Conservation (phyloP, 495 filamentous ascomycete species). For the Hypoxylon lenormandii region DNA sequence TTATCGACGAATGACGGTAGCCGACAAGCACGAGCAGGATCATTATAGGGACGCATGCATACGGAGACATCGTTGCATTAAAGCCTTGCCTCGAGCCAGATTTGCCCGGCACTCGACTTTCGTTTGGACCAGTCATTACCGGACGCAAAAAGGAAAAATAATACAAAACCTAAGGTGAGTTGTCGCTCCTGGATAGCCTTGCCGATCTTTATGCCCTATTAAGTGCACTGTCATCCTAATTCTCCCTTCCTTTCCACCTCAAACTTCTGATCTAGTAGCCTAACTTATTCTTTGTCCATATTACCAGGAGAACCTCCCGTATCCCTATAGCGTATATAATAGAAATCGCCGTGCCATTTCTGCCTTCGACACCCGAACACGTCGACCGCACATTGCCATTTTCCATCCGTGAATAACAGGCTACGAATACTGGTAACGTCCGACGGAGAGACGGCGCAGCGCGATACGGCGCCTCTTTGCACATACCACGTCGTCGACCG, state of each 20-base stretch:
- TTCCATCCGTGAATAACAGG: constrained; percentile 4
- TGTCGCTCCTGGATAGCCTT: constrained; percentile 22
- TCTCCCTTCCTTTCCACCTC: constrained; percentile 9
- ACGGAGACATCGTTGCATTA: constrained; percentile 15
- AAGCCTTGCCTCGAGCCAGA: constrained; percentile 13
- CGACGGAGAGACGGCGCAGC: constrained; percentile 13
- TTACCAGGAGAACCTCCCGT: constrained; percentile 26
- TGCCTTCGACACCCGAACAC: constrained; percentile 7
- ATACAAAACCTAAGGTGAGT: constrained; percentile 25
- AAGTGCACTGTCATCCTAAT: background rate
- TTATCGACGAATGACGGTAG: constrained; percentile 24
- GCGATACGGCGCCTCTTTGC: constrained; percentile 9
- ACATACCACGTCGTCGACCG: background rate
- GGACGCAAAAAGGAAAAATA: constrained; percentile 13
- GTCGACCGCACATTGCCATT: constrained; percentile 19
- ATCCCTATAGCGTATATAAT: constrained; percentile 42
- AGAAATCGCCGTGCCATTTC: constrained; percentile 15
- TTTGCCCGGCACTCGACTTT: background rate
- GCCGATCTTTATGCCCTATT: background rate
- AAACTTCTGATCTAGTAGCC: constrained; percentile 13
- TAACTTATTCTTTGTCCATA: constrained; percentile 34
- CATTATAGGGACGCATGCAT: constrained; percentile 21
- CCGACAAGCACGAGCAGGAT: constrained; percentile 13
- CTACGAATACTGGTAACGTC: background rate
- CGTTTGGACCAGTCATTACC: background rate